A percentile compares a stretch with the other conserved stretches of the same genome.
Evolutionary conservation across 129 eudicot species (phyloP).

Genomic region (Saposhnikovia divaricata): DNA sequence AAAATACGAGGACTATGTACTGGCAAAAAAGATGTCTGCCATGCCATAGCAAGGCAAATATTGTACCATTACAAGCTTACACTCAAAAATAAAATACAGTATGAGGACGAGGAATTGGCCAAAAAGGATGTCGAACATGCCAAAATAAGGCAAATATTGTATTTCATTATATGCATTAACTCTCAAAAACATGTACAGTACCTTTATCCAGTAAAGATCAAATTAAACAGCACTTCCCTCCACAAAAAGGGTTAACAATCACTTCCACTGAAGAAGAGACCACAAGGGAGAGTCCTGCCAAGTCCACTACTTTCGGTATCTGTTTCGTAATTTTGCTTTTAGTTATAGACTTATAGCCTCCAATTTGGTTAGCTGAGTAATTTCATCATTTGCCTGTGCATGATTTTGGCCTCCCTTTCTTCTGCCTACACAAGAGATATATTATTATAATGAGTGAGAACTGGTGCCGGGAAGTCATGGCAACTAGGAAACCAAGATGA

Average conservation of each 20-base stretch:
- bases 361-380: conserved; percentile 13
- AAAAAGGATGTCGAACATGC: not conserved
- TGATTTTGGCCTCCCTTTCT: conserved; percentile 38
- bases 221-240: no score
- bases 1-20: not conserved
- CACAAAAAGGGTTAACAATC: not conserved
- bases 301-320: conserved; percentile 10
- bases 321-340: conserved; percentile 15
- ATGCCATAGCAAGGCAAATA: not conserved
- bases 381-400: conserved; percentile 28
- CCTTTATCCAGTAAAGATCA: not conserved
- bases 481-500: not conserved
- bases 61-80: not conserved
- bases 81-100: not conserved
- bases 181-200: not conserved
- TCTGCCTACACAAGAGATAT: conserved; percentile 43
- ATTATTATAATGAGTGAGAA: not conserved
- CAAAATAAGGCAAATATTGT: not conserved
- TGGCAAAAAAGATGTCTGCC: not conserved
- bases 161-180: not conserved
- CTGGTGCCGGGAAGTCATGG: not conserved
- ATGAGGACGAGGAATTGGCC: not conserved
- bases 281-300: conserved; percentile 25
- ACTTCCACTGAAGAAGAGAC: conserved; percentile 10
- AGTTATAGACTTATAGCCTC: conserved; percentile 1